phyloP scores from a whole-genome alignment of 2,329 filamentous ascomycete species.

The Tolypocladium inflatum region DNA sequence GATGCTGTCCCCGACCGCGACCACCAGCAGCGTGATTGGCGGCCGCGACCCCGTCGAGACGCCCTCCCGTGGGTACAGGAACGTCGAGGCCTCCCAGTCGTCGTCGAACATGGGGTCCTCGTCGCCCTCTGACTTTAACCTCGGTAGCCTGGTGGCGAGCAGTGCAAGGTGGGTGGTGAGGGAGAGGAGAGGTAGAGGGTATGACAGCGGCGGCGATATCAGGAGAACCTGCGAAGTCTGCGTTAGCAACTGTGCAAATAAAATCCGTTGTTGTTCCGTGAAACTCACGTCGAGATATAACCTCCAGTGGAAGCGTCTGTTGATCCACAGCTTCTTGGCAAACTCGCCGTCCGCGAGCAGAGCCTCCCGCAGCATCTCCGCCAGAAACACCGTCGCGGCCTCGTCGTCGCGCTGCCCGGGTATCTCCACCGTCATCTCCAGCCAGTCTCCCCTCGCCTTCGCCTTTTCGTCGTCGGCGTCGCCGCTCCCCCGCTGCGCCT shows the following conservation, averaged over 20 bases:
- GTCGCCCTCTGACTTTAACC: conserved; percentile 78
- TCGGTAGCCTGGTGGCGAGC: conserved; percentile 74
- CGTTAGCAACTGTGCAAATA: neutral
- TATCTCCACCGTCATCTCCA: conserved; percentile 87
- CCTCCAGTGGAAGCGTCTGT: conserved; percentile 90
- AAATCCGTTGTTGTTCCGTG: neutral
- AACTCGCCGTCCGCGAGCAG: conserved; percentile 64
- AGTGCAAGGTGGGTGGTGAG: conserved; percentile 91
- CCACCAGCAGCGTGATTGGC: conserved; percentile 83
- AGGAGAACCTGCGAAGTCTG: conserved; percentile 62
- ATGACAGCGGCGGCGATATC: conserved; percentile 85
- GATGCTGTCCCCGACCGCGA: conserved; percentile 76
- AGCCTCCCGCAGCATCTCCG: conserved; percentile 81
- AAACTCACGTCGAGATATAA: conserved; percentile 79
- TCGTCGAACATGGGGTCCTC: conserved; percentile 98
- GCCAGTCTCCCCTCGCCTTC: conserved; percentile 57
- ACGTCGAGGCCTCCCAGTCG: conserved; percentile 81
- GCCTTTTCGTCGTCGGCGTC: conserved; percentile 27
- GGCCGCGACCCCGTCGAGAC: conserved; percentile 42
- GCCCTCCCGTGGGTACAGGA: conserved; percentile 56
- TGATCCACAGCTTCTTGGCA: conserved; percentile 71
- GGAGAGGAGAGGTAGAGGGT: conserved; percentile 85
- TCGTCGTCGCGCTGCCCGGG: conserved; percentile 89
- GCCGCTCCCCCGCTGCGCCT: conserved; percentile 24
- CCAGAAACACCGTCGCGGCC: conserved; percentile 74